Base-by-base conservation (phyloP, 495 filamentous ascomycete species). In the Lasiosphaeris hirsuta region DNA sequence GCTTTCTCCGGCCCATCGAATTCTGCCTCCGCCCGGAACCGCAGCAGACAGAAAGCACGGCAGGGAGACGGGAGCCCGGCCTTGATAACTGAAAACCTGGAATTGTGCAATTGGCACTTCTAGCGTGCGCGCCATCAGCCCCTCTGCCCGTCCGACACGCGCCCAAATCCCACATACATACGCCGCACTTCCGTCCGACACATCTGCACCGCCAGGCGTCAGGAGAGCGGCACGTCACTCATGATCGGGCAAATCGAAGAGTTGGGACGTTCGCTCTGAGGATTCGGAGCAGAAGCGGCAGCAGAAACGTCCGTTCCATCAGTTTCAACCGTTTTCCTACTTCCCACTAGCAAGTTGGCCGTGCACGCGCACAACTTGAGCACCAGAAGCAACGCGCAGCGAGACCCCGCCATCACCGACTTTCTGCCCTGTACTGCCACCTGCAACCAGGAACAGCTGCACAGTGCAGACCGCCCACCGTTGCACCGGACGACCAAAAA, bases 401-500 rank as follows among this genome's bases (percentile, higher is more conserved):
- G n/a, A 36, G 35, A 61, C 67, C 64, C 65, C 65, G 65, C 67
- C 62, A 63, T 63, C 50, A 39, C 53, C 46, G 41, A 51, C 48
- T 57, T 44, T 34, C 51, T 45, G 42, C 49, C 59, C 51, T 58
- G 62, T 63, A 60, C 53, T 64, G 66, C 59, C 65, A 58, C 37
- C 44, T 54, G 47, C 39, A 23, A 19, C 48, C 35, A 18, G 14
- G 37, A 37, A 51, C 58, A 45, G 23, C 50, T 60, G 48, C 18
- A 50, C 58, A 54, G 59, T 58, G 60, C 65, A 64, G 63, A 69
- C 64, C 67, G 65, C 67, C 65, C 61, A 23, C 59, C 68, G 68
- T 70, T 70, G 68, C 68, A 70, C 68, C 61, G 65, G 68, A 69
- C 68, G 65, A 70, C 68, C 61, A 68, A 60, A 64, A 64, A 65